phyloP scores from a whole-genome alignment of 1,139 yeast species.

The Yamadazyma oceani region DNA sequence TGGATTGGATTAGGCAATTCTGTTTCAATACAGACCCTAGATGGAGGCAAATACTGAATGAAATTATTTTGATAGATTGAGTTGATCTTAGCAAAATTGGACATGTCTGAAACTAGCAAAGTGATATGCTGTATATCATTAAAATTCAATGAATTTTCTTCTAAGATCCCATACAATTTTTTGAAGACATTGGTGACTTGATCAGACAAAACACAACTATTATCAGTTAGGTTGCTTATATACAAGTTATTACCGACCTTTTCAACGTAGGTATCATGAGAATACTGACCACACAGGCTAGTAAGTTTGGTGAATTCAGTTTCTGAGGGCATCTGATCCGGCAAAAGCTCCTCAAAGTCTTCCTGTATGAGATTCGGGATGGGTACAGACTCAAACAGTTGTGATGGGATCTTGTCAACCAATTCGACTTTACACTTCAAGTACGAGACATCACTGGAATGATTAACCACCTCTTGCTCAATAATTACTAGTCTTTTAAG shows the following conservation, averaged over 20 bases:
- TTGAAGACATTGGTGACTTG: constrained; percentile 52
- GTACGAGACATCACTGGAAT: constrained; percentile 62
- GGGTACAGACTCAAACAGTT: constrained; percentile 29
- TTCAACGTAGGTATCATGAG: constrained; percentile 3
- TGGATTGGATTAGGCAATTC: constrained; percentile 46
- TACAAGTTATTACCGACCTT: constrained; percentile 26
- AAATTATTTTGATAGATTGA: constrained; percentile 56
- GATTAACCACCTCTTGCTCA: constrained; percentile 42
- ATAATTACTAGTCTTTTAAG: constrained; percentile 48
- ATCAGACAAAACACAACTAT: constrained; percentile 27
- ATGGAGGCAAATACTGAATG: constrained; percentile 70
- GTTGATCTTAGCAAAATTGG: constrained; percentile 60
- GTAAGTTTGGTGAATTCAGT: no score
- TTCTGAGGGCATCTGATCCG: not conserved
- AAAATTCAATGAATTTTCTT: constrained; percentile 26
- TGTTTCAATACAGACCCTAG: constrained; percentile 81
- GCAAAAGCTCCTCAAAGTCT: constrained; percentile 30
- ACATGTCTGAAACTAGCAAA: constrained; percentile 64
- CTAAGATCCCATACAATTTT: constrained; percentile 36
- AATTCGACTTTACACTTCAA: constrained; percentile 47
- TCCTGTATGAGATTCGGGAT: constrained; percentile 51
- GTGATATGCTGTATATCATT: constrained; percentile 56
- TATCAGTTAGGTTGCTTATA: constrained; percentile 49
- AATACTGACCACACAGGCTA: not conserved
- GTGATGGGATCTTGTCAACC: constrained; percentile 29